Base-by-base conservation (phyloP, 306 rosid genomes). In the Cicer arietinum region DNA sequence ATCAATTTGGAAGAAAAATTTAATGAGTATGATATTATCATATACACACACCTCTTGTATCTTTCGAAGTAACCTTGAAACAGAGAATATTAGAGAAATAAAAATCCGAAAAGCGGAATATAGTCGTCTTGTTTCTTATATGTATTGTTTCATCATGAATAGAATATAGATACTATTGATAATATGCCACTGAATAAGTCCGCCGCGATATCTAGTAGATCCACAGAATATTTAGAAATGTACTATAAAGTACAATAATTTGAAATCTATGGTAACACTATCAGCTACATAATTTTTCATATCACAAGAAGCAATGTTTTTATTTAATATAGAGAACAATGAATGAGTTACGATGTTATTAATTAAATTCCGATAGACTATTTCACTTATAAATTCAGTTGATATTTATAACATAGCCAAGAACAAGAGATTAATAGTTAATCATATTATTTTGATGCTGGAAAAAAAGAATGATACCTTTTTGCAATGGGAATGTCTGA, bases 401-500 rank as follows among this genome's bases (percentile, higher is more conserved):
- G 44, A 80, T 61, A 44, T 61, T 69, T 52, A 41, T 59, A 64
- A 65, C 42, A 9, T 57, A 53, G 56, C 63, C 67, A 30, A 51
- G 57, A 79, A 57, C 7, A 46, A 70, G 11, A 63, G 16, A 25
- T 59, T 56, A 58, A 25, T 35, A 44, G 16, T 7, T 7, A 61
- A 53, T 41, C 9, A 69, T 47, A 67, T 56, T 75, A 51, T 53
- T 10, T 69, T 46, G 10, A 46, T 69, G 65, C 6, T 17, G 30
- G 54, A 17, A 69, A 44, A 77, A 61, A 65, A 81, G 72, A 35
- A 70, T 17, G 17, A 69, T 65, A 94, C 97, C 95, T 89, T 72
- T 82, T 80, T 7, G 44, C 67, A 59, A 67, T 35, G 35, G 81
- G 57, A 63, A 72, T 35, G 11, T 63, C 58, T 0, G 79, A 71